Conservation (phyloP, 2,329 filamentous ascomycete genomes). For the Tolypocladium nubicola region DNA sequence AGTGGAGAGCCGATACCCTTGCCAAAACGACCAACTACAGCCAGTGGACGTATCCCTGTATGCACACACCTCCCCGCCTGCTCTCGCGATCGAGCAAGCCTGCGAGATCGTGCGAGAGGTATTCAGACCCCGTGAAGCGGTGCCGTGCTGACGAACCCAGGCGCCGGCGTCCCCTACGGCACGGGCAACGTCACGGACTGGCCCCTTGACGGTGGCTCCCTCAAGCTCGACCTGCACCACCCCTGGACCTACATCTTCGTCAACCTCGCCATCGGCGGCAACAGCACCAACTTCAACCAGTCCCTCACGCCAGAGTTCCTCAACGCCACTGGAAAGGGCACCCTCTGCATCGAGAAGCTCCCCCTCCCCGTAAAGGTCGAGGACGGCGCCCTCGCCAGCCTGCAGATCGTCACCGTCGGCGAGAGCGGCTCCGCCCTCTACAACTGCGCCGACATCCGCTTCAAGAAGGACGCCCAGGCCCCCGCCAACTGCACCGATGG, state of each 20-base stretch:
- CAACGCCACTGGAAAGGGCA: conserved; percentile 49
- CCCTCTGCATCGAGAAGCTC: conserved; percentile 55
- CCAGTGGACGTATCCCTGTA: conserved; percentile 42
- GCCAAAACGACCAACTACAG: conserved; percentile 26
- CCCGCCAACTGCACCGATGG: conserved; percentile 23
- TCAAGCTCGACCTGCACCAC: conserved; percentile 40
- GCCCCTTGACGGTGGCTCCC: conserved; percentile 37
- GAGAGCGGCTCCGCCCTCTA: conserved; percentile 52
- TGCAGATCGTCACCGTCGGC: conserved; percentile 60
- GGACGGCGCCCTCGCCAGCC: conserved; percentile 52
- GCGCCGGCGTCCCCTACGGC: conserved; percentile 35
- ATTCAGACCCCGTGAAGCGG: too few species aligned
- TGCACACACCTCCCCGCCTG: too few species aligned
- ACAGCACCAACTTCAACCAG: conserved; percentile 53
- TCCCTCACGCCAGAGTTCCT: conserved; percentile 50
- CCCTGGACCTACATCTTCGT: conserved; percentile 41
- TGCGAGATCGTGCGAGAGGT: too few species aligned
- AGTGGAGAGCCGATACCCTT: conserved; percentile 39
- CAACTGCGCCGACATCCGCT: conserved; percentile 66
- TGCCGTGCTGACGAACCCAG: conserved; percentile 16
- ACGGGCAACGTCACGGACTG: conserved; percentile 39
- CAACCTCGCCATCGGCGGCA: conserved; percentile 39
- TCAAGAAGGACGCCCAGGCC: conserved; percentile 40
- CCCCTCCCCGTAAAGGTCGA: conserved; percentile 40
- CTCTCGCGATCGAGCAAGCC: too few species aligned